phyloP scores from a whole-genome alignment of 164 flowering plant genomes.

The Cinnamomum micranthum region DNA sequence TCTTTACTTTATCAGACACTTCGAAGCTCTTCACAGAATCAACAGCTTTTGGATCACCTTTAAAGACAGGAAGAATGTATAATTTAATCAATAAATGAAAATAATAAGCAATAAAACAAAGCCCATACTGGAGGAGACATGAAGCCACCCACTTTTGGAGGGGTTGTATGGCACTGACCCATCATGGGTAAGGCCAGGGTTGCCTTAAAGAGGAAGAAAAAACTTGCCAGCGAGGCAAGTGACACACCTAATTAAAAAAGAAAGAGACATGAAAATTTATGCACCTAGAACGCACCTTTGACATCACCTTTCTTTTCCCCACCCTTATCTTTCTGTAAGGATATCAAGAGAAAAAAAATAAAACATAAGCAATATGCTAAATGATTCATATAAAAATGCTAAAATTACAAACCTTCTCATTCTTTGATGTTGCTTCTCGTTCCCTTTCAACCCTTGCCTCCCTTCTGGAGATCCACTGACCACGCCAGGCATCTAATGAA shows the following conservation, averaged over 20 bases:
- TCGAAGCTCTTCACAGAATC: slow-evolving; percentile 27
- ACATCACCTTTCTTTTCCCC: slow-evolving; percentile 37
- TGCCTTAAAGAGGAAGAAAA: too few species aligned
- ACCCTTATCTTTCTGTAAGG: slow-evolving; percentile 40
- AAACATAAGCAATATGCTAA: not conserved
- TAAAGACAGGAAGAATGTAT: not conserved
- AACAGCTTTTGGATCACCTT: slow-evolving; percentile 23
- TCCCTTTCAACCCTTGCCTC: slow-evolving; percentile 64
- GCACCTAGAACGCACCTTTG: slow-evolving; percentile 39
- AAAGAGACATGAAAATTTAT: not conserved
- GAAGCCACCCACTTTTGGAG: too few species aligned
- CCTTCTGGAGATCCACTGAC: slow-evolving; percentile 72
- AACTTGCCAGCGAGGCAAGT: too few species aligned
- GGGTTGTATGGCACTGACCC: too few species aligned
- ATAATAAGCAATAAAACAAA: not conserved
- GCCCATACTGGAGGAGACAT: not conserved
- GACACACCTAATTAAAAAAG: too few species aligned
- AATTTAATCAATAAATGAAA: not conserved
- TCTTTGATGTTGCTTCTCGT: slow-evolving; percentile 33
- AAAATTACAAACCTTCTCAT: slow-evolving; percentile 43
- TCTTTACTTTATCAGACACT: slow-evolving; percentile 19
- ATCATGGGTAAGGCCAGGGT: too few species aligned
- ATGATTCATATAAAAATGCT: not conserved
- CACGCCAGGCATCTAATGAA: slow-evolving; percentile 70
- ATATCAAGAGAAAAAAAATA: not conserved